phyloP scores from a whole-genome alignment of 345 rosid genomes.

The Bruguiera parviflora region DNA sequence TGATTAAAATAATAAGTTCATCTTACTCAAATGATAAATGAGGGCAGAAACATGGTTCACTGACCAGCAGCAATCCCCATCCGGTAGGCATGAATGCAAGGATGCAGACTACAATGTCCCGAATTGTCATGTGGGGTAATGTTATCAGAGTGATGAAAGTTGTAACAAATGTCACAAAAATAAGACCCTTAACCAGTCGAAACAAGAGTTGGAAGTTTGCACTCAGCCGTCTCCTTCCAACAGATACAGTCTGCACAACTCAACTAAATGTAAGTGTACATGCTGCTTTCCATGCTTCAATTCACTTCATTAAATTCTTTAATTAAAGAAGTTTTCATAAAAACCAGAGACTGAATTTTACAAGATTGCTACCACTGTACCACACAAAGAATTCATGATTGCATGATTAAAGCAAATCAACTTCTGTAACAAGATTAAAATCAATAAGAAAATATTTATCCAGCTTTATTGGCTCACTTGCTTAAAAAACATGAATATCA shows the following conservation, averaged over 20 bases:
- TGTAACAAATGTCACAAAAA: slow-evolving; percentile 73
- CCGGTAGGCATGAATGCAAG: slow-evolving; percentile 99
- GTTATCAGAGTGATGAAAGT: slow-evolving; percentile 72
- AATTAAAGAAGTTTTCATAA: too few species aligned
- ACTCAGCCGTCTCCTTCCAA: slow-evolving; percentile 85
- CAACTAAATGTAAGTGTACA: slow-evolving; percentile 6
- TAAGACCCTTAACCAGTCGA: slow-evolving; percentile 90
- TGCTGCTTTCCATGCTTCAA: background rate
- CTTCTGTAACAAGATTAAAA: too few species aligned
- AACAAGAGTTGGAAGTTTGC: slow-evolving; percentile 96
- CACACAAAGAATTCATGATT: too few species aligned
- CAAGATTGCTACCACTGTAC: too few species aligned
- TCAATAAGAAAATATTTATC: too few species aligned
- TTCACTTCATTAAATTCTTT: background rate
- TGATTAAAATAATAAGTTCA: too few species aligned
- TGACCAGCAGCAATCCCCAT: slow-evolving; percentile 98
- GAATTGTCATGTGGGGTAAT: slow-evolving; percentile 75
- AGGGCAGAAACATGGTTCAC: slow-evolving; percentile 6
- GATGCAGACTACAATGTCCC: slow-evolving; percentile 81
- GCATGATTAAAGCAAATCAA: too few species aligned
- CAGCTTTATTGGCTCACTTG: too few species aligned
- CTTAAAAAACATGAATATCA: too few species aligned
- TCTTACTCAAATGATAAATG: too few species aligned
- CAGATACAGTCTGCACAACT: slow-evolving; percentile 68
- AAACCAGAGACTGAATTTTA: too few species aligned